A percentile compares a stretch with the other conserved stretches of the same genome.
Conservation (phyloP, 441 rosid genomes). For the Pelargonium fulgidum region DNA sequence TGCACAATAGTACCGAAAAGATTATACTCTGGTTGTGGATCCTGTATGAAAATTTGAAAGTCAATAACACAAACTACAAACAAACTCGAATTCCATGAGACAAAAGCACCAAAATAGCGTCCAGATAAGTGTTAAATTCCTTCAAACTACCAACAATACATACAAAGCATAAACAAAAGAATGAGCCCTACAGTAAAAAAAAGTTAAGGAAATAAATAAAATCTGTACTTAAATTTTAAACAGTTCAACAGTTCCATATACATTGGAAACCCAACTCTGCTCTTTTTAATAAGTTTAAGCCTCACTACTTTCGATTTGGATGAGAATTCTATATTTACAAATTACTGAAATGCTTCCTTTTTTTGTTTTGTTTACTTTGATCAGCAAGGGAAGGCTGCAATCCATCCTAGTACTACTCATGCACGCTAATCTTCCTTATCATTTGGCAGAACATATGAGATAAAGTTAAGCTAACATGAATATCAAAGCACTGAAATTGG, state of each 20-base stretch:
- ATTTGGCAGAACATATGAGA: too few relatives aligned
- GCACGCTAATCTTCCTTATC: too few relatives aligned
- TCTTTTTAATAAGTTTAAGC: neutral
- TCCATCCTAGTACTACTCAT: too few relatives aligned
- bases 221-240: neutral
- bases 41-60: constrained; percentile 38
- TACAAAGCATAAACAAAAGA: neutral
- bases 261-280: neutral
- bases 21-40: constrained; percentile 69
- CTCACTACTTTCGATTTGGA: neutral
- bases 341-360: too few relatives aligned
- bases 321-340: neutral
- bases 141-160: neutral
- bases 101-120: neutral
- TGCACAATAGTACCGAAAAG: constrained; percentile 97
- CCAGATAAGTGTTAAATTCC: constrained; percentile 1
- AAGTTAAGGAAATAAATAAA: neutral
- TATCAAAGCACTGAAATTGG: too few relatives aligned
- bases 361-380: too few relatives aligned
- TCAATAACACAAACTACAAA: constrained; percentile 15
- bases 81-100: neutral
- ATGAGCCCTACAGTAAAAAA: neutral
- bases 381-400: too few relatives aligned
- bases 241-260: neutral
- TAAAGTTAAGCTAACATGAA: too few relatives aligned